These are phyloP conservation scores for Elaeis guineensis DNA, from an alignment of 176 grass and related monocot genomes.

Conservation along the genomic window DNA sequence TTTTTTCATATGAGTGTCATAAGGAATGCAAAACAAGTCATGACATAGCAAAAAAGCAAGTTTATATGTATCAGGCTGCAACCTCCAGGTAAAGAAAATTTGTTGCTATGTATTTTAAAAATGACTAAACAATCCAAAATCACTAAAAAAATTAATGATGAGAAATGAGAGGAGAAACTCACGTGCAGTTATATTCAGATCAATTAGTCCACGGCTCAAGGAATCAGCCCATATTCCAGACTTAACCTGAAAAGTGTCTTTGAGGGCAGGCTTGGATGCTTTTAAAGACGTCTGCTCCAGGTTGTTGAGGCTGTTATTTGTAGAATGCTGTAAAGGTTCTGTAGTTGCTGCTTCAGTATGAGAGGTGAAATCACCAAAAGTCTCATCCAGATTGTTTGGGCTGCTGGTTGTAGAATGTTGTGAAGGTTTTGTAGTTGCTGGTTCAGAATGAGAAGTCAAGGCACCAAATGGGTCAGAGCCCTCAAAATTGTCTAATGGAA, in stretches of 20 bases:
- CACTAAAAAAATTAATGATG: too few relatives aligned
- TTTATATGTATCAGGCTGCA: too few relatives aligned
- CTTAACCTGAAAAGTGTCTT: slow-evolving; percentile 77
- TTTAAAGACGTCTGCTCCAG: slow-evolving; percentile 24
- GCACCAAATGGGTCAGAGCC: slow-evolving; percentile 20
- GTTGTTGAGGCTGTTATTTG: slow-evolving; percentile 17
- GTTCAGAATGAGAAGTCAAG: slow-evolving; percentile 23
- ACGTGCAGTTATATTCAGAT: slow-evolving; percentile 94
- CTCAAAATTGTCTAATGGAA: slow-evolving; percentile 20
- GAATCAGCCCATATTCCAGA: slow-evolving; percentile 98
- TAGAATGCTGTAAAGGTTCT: slow-evolving; percentile 11
- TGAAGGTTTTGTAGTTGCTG: slow-evolving; percentile 18
- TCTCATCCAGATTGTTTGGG: slow-evolving; percentile 11
- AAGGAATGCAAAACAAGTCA: too few relatives aligned
- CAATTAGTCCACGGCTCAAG: slow-evolving; percentile 85
- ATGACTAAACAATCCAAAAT: too few relatives aligned
- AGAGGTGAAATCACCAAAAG: slow-evolving; percentile 31
- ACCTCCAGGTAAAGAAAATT: too few relatives aligned
- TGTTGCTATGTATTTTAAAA: too few relatives aligned
- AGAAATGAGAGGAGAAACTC: slow-evolving; percentile 20
- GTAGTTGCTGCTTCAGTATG: slow-evolving; percentile 5
- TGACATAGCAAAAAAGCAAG: too few relatives aligned
- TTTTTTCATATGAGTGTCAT: too few relatives aligned
- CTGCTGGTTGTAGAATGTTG: slow-evolving; percentile 16
- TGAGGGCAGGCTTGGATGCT: slow-evolving; percentile 21